A percentile compares a stretch with the other conserved stretches of the same genome.
Conservation (phyloP, 2,329 filamentous ascomycete species). For the Thyridium curvatum region DNA sequence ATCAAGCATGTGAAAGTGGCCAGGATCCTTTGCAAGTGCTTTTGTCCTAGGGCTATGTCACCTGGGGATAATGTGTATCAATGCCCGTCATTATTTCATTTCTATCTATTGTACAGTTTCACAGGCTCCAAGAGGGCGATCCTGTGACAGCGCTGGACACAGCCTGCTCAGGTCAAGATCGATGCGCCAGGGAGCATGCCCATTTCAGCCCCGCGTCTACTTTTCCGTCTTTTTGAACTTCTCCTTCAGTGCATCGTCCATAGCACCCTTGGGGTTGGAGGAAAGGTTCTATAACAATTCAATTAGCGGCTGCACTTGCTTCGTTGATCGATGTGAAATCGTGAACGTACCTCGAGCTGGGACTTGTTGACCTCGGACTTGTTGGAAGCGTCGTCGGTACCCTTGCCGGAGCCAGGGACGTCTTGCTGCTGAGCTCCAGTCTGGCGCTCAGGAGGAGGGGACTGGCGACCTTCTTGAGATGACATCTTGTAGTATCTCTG, state of each 20-base stretch:
- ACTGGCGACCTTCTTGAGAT: slow-evolving; percentile 60
- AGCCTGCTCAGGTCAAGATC: background rate
- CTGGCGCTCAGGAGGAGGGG: slow-evolving; percentile 67
- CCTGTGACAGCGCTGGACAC: too few relatives aligned
- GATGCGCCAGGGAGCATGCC: background rate
- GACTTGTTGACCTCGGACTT: slow-evolving; percentile 46
- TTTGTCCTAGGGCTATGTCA: too few relatives aligned
- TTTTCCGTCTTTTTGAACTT: slow-evolving; percentile 50
- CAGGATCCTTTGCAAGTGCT: too few relatives aligned
- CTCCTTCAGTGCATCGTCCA: slow-evolving; percentile 54
- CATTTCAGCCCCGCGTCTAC: background rate
- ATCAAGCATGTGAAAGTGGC: too few relatives aligned
- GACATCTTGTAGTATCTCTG: slow-evolving; percentile 56
- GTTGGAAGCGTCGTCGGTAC: slow-evolving; percentile 47
- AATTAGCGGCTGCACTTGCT: background rate
- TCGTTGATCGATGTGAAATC: background rate
- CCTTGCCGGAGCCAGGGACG: slow-evolving; percentile 49
- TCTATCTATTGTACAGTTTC: too few relatives aligned
- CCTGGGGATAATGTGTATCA: too few relatives aligned
- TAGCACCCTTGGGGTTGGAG: slow-evolving; percentile 60
- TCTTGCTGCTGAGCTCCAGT: slow-evolving; percentile 57
- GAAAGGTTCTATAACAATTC: slow-evolving; percentile 34
- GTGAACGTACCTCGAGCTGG: slow-evolving; percentile 38
- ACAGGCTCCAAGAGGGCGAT: too few relatives aligned
- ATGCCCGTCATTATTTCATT: too few relatives aligned